A percentile compares a stretch with the other conserved stretches of the same genome.
phyloP scores from a whole-genome alignment of 805 yeast genomes.

The Zygosaccharomyces rouxii region DNA sequence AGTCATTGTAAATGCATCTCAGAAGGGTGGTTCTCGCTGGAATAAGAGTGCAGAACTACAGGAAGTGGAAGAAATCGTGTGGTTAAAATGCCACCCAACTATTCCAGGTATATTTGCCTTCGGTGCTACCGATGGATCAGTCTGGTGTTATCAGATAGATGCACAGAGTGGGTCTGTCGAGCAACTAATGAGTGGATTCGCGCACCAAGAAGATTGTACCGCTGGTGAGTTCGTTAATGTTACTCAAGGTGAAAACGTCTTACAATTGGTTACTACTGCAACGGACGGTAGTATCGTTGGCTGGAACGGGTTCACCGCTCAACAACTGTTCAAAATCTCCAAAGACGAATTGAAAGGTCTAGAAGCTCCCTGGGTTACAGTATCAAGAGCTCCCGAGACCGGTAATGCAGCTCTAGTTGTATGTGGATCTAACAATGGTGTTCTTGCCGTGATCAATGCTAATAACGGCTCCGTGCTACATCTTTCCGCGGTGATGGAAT shows the following conservation, averaged over 20 bases:
- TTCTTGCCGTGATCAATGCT: slow-evolving; percentile 69
- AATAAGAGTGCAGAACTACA: slow-evolving; percentile 60
- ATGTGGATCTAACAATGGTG: slow-evolving; percentile 85
- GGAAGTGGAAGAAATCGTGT: slow-evolving; percentile 86
- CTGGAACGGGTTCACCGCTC: slow-evolving; percentile 85
- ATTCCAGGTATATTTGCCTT: slow-evolving; percentile 75
- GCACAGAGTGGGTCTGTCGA: slow-evolving; percentile 47
- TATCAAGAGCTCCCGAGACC: slow-evolving; percentile 38
- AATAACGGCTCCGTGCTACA: slow-evolving; percentile 70
- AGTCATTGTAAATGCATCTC: slow-evolving; percentile 64
- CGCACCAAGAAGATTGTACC: slow-evolving; percentile 77
- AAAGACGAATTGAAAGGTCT: slow-evolving; percentile 64
- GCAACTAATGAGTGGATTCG: slow-evolving; percentile 72
- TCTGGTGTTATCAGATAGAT: slow-evolving; percentile 84
- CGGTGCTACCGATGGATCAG: slow-evolving; percentile 89
- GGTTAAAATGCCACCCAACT: slow-evolving; percentile 77
- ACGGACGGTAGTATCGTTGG: slow-evolving; percentile 83
- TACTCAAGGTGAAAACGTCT: slow-evolving; percentile 49
- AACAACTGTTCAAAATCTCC: slow-evolving; percentile 61
- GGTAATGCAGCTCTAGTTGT: slow-evolving; percentile 57
- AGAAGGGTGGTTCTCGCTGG: slow-evolving; percentile 84
- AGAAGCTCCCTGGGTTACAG: slow-evolving; percentile 87
- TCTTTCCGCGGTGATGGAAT: slow-evolving; percentile 58
- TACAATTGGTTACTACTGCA: slow-evolving; percentile 68
- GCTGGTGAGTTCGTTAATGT: slow-evolving; percentile 69